Percentiles rank a stretch among this genome's conserved stretches.
These are phyloP conservation scores for Mucor ambiguus DNA, from an alignment of 371 early-diverging fungal species.

Conservation along the genomic window DNA sequence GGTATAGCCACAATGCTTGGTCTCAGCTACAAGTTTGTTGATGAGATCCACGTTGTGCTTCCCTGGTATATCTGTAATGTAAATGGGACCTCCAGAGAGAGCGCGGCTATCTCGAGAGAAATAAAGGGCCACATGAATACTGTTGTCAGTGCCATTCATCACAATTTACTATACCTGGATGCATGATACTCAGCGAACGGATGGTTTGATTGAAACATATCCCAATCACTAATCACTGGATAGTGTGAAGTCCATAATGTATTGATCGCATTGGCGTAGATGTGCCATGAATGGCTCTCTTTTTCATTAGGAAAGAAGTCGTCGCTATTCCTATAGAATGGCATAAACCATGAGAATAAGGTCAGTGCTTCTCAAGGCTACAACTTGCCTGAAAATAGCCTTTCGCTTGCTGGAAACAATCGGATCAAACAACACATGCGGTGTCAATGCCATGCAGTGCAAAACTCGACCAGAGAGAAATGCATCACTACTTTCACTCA, in stretches of 20 bases:
- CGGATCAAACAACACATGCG: constrained; percentile 26
- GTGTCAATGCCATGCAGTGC: constrained; percentile 52
- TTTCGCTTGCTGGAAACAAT: constrained; percentile 6
- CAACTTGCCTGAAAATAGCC: constrained; percentile 6
- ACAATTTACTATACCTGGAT: constrained; percentile 18
- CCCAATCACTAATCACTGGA: constrained; percentile 43
- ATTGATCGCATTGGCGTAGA: constrained; percentile 49
- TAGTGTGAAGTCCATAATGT: constrained; percentile 25
- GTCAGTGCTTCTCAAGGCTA: neutral
- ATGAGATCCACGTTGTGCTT: constrained; percentile 29
- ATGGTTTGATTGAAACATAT: constrained; percentile 59
- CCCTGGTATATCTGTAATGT: constrained; percentile 42
- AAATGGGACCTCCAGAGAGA: constrained; percentile 48
- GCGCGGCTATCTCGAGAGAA: constrained; percentile 33
- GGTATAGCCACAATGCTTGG: neutral
- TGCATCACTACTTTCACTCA: constrained; percentile 14
- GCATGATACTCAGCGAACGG: constrained; percentile 50
- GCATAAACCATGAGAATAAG: neutral
- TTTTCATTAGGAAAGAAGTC: constrained; percentile 49
- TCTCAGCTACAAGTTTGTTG: constrained; percentile 18
- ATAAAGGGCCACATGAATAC: neutral
- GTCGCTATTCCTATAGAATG: constrained; percentile 42
- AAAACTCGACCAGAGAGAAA: constrained; percentile 22
- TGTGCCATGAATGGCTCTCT: constrained; percentile 53
- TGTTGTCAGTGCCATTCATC: neutral